Conservation (phyloP, 495 filamentous ascomycete genomes). For the Penicillium riverlandense region DNA sequence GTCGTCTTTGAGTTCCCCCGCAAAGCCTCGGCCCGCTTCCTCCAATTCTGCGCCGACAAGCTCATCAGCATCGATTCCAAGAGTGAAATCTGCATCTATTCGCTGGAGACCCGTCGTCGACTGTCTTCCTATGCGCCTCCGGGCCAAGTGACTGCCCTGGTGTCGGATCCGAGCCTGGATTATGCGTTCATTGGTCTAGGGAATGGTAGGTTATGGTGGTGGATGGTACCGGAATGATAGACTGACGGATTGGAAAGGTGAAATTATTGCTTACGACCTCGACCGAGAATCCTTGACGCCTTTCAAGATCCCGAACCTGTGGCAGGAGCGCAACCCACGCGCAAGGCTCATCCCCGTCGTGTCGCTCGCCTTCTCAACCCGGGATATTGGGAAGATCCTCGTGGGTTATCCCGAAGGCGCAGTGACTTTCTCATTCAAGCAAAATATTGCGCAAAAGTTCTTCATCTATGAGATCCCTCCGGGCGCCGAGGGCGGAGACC, state of each 20-base stretch:
- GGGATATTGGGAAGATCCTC: constrained; percentile 86
- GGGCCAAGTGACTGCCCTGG: constrained; percentile 59
- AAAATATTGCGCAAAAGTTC: constrained; percentile 65
- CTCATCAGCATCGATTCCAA: constrained; percentile 75
- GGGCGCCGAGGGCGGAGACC: constrained; percentile 83
- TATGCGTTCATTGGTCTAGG: constrained; percentile 78
- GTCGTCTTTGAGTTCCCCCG: constrained; percentile 58
- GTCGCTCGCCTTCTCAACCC: constrained; percentile 76
- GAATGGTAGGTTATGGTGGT: constrained; percentile 40
- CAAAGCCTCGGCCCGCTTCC: constrained; percentile 59
- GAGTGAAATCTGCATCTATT: constrained; percentile 76
- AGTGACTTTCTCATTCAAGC: constrained; percentile 87
- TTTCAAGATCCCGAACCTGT: constrained; percentile 78
- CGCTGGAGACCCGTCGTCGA: constrained; percentile 55
- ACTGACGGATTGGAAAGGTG: constrained; percentile 35
- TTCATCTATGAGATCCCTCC: constrained; percentile 76
- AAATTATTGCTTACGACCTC: constrained; percentile 83
- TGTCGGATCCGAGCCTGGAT: constrained; percentile 81
- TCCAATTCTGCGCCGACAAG: constrained; percentile 73
- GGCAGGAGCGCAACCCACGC: constrained; percentile 57
- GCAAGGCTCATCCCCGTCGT: constrained; percentile 54
- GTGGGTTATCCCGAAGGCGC: constrained; percentile 84
- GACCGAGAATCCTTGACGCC: constrained; percentile 69
- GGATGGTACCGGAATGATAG: too few relatives aligned
- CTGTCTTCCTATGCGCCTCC: constrained; percentile 63